Conservation (phyloP, 2,329 filamentous ascomycete species). For the Aspergillus sp. region DNA sequence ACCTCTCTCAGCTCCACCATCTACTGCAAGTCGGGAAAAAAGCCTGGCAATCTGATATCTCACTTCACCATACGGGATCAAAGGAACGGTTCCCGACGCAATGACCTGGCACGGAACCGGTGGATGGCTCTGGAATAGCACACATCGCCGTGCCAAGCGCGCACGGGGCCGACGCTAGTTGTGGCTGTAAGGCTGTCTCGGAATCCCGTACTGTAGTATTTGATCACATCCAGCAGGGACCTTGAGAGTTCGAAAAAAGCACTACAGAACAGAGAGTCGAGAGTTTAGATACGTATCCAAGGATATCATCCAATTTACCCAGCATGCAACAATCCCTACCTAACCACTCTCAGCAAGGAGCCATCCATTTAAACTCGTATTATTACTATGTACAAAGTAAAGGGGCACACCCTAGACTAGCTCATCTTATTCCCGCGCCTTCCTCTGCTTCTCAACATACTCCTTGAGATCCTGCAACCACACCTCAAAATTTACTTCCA, state of each 20-base stretch:
- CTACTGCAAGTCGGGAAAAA: too few species aligned
- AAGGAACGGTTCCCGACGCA: not conserved
- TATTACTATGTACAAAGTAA: not conserved
- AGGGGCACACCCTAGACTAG: not conserved
- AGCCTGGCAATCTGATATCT: not conserved
- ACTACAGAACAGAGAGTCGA: too few species aligned
- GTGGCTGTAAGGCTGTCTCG: constrained; percentile 1
- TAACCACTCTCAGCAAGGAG: not conserved
- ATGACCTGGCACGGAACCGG: not conserved
- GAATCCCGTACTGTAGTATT: not conserved
- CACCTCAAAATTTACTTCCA: constrained; percentile 42
- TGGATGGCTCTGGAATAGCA: not conserved
- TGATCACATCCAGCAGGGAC: not conserved
- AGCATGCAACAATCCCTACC: not conserved
- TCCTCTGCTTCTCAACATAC: constrained; percentile 38
- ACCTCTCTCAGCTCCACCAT: too few species aligned
- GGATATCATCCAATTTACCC: not conserved
- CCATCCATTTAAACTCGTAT: not conserved
- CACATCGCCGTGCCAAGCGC: not conserved
- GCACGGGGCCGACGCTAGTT: constrained; percentile 1
- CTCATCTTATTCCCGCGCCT: not conserved
- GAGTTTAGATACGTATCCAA: too few species aligned
- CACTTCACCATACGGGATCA: not conserved
- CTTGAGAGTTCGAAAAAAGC: too few species aligned
- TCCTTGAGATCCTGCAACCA: constrained; percentile 46